Evolutionary conservation across 306 rosid genomes (phyloP).

Genomic region (Oxytropis ochrocephala): DNA sequence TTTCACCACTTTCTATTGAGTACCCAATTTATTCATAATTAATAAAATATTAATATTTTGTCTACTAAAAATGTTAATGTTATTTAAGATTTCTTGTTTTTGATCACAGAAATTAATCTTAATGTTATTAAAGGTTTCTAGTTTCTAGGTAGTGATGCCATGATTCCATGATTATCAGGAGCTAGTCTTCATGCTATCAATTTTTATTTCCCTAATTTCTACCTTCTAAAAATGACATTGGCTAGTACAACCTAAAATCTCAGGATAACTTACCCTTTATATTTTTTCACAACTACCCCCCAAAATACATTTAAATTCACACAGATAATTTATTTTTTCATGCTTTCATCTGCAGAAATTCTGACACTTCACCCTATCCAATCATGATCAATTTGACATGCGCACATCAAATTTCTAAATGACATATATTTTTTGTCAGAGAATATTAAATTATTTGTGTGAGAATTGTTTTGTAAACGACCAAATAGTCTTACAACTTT

Average conservation of each 20-base stretch:
- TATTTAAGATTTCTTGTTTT: slow-evolving; percentile 13
- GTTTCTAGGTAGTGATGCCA: slow-evolving; percentile 8
- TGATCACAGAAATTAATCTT: slow-evolving; percentile 6
- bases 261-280: slow-evolving; percentile 3
- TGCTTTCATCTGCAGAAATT: slow-evolving; percentile 12
- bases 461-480: not conserved
- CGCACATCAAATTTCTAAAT: not conserved
- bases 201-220: slow-evolving; percentile 28
- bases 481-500: not conserved
- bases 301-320: not conserved
- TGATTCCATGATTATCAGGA: slow-evolving; percentile 18
- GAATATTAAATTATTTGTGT: not conserved
- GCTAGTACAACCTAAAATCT: slow-evolving; percentile 25
- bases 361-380: slow-evolving; percentile 14
- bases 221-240: slow-evolving; percentile 23
- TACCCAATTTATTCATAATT: not conserved
- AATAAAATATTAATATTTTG: too few species aligned
- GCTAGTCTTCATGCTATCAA: slow-evolving; percentile 28
- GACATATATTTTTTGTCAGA: not conserved
- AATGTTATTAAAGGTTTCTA: slow-evolving; percentile 16
- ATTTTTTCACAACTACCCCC: not conserved
- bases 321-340: slow-evolving; percentile 1
- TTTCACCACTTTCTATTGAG: slow-evolving; percentile 21
- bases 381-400: slow-evolving; percentile 19
- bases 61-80: too few species aligned